Conservation (phyloP, 768 basidiomycete genomes). For the Amyloporia xantha region DNA sequence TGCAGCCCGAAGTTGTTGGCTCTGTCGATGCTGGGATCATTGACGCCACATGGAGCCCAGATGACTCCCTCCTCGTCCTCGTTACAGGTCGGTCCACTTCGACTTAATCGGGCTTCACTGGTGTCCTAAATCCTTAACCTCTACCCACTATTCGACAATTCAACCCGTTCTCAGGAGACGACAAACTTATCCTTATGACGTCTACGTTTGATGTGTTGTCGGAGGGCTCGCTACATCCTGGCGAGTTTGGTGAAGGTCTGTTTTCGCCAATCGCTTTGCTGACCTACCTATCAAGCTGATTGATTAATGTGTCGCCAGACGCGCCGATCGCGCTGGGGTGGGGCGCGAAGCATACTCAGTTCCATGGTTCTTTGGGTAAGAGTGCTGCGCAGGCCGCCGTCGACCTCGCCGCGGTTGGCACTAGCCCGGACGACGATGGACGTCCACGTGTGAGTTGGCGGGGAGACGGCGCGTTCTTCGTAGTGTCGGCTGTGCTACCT, state of each 20-base stretch:
- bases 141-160: no score
- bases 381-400: constrained; percentile 55
- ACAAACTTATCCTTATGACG: constrained; percentile 84
- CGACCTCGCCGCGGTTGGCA: constrained; percentile 33
- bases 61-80: constrained; percentile 79
- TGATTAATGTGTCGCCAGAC: constrained; percentile 41
- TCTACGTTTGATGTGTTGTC: constrained; percentile 82
- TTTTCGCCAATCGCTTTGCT: neutral
- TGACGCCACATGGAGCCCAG: constrained; percentile 86
- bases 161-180: no score
- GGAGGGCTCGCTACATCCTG: constrained; percentile 63
- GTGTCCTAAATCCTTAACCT: no score
- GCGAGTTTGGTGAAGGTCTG: constrained; percentile 83
- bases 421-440: constrained; percentile 65
- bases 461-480: constrained; percentile 87
- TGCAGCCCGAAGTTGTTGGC: constrained; percentile 80
- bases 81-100: constrained; percentile 58
- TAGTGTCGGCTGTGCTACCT: constrained; percentile 51
- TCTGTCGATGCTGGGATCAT: constrained; percentile 79
- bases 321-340: constrained; percentile 94
- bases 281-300: neutral
- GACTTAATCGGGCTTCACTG: no score
- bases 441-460: constrained; percentile 83
- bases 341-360: constrained; percentile 96
- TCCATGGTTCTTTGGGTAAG: constrained; percentile 94